Conservation (phyloP, 306 rosid genomes). For the Carpinus fangiana region DNA sequence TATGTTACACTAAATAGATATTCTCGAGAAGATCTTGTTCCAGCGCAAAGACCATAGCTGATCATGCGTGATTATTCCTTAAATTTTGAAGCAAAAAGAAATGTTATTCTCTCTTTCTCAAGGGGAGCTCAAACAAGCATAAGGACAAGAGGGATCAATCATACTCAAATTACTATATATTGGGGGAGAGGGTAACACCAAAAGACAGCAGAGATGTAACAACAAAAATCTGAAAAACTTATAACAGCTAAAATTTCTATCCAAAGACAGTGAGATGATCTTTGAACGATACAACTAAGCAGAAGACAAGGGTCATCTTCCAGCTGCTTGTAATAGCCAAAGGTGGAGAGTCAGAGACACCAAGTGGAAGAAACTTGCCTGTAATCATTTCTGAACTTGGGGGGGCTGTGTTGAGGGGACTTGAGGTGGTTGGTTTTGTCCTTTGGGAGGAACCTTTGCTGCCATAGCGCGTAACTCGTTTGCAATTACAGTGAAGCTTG, state of each 20-base stretch:
- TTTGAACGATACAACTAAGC: conserved; percentile 25
- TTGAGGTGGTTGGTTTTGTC: conserved; percentile 58
- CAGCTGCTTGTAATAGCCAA: background rate
- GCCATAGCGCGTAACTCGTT: conserved; percentile 69
- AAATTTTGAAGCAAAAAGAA: background rate
- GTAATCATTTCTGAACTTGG: conserved; percentile 45
- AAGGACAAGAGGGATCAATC: background rate
- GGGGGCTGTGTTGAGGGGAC: conserved; percentile 32
- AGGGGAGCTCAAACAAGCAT: background rate
- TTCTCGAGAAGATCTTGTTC: no score
- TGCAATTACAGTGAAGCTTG: conserved; percentile 74
- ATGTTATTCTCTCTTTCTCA: background rate
- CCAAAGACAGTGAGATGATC: conserved; percentile 16
- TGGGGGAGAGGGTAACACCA: background rate
- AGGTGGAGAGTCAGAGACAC: background rate
- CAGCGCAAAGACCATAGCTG: background rate
- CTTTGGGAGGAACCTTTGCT: conserved; percentile 68
- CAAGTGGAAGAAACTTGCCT: conserved; percentile 13
- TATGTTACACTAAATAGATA: no score
- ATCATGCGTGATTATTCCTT: background rate
- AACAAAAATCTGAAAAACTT: background rate
- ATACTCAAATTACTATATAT: background rate
- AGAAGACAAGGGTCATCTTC: conserved; percentile 22
- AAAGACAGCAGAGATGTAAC: background rate
- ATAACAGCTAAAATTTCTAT: conserved; percentile 16